Conservation (phyloP, 768 basidiomycete species). For the Russula sp. region DNA sequence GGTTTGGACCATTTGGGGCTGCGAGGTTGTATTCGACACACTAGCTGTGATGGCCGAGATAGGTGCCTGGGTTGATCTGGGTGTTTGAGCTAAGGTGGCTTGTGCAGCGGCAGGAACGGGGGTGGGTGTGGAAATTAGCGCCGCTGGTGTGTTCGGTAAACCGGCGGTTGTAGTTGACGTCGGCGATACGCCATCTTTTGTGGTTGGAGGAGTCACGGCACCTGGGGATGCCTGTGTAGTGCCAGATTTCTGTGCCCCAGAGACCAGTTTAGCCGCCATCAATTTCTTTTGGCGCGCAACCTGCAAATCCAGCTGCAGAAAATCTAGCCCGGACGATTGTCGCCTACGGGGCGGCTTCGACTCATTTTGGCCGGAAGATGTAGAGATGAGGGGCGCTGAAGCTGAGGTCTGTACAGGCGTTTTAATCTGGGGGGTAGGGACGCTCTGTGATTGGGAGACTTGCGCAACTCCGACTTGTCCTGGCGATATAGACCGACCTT, state of each 20-base stretch:
- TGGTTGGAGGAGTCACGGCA: constrained; percentile 1
- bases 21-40: not conserved
- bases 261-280: constrained; percentile 1
- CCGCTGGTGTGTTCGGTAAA: not conserved
- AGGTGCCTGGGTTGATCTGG: not conserved
- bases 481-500: not conserved
- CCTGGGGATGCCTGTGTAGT: not conserved
- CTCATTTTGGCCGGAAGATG: not conserved
- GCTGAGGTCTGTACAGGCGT: not conserved
- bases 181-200: not conserved
- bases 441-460: constrained; percentile 2
- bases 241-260: not conserved
- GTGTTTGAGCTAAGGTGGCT: not conserved
- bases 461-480: not conserved
- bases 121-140: not conserved
- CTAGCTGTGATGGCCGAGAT: not conserved
- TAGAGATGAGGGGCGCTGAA: not conserved
- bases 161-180: not conserved
- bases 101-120: not conserved
- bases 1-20: not conserved
- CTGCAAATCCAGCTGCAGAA: constrained; percentile 21
- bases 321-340: constrained; percentile 20
- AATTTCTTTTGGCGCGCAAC: constrained; percentile 19
- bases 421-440: not conserved
- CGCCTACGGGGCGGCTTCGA: constrained; percentile 2